Percentiles rank a stretch among this genome's conserved stretches.
Conservation (phyloP, 2,329 filamentous ascomycete species). For the Aspergillus tubingensis region DNA sequence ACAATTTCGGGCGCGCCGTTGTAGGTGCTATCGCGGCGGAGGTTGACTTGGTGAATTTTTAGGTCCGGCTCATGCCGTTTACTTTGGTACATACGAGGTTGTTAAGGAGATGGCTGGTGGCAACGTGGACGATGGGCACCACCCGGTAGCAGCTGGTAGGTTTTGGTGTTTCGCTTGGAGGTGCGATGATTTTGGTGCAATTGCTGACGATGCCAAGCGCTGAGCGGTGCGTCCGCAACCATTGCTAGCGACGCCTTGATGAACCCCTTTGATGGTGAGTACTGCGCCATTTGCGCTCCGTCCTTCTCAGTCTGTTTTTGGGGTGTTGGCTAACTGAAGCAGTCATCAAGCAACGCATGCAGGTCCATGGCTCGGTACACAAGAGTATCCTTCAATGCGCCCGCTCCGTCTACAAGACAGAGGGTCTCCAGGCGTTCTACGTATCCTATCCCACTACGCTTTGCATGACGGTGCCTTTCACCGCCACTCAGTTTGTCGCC, state of each 20-base stretch:
- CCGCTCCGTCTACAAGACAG: slow-evolving; percentile 78
- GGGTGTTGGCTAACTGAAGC: slow-evolving; percentile 16
- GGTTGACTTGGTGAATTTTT: slow-evolving; percentile 19
- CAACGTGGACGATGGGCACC: slow-evolving; percentile 79
- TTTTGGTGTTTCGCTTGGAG: slow-evolving; percentile 5
- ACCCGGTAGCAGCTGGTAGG: slow-evolving; percentile 88
- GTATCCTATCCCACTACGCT: slow-evolving; percentile 97
- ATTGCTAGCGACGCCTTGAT: slow-evolving; percentile 98
- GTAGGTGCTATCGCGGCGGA: slow-evolving; percentile 1
- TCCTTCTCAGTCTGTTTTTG: neutral
- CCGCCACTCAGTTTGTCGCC: slow-evolving; percentile 92
- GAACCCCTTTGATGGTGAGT: slow-evolving; percentile 96
- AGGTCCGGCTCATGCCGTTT: slow-evolving; percentile 96
- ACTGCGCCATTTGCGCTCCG: neutral
- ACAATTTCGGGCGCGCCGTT: neutral
- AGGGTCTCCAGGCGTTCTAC: slow-evolving; percentile 92
- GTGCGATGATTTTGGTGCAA: neutral
- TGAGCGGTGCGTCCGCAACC: slow-evolving; percentile 90
- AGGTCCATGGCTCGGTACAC: slow-evolving; percentile 94
- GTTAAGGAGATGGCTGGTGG: slow-evolving; percentile 96
- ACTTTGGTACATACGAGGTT: slow-evolving; percentile 96
- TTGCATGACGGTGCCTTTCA: slow-evolving; percentile 98
- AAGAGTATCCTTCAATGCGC: slow-evolving; percentile 85
- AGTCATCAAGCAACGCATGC: slow-evolving; percentile 99
- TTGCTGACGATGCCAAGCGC: slow-evolving; percentile 61